Base-by-base conservation (phyloP, 768 basidiomycete species). In the Amanita inopinata region DNA sequence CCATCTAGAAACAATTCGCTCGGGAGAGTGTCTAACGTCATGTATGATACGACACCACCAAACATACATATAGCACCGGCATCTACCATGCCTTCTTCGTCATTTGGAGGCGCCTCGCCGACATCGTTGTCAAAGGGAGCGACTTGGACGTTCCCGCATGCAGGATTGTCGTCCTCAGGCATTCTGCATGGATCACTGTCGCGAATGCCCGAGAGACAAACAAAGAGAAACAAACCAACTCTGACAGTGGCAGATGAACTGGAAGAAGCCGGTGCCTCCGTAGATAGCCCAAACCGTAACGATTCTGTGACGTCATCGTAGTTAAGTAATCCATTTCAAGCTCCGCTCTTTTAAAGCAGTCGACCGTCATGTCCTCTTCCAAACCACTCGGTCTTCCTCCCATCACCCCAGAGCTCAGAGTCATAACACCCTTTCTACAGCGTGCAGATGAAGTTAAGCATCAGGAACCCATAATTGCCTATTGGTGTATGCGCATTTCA, bases 401-500 rank as follows among this genome's bases (percentile, higher is more conserved):
- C 30, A 45, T 80, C 33, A 71, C 83, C 0, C 47, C 66, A 28
- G 69, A 71, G 35, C 77, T 88, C 57, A 86, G 80, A 54, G 48
- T 76, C 18, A 73, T 91, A 43, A 56, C 78, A 3, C 85, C 91
- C 1, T 94, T 76, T 61, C 69, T 98, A 14, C 90, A 93, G 54
- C 78, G 96, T 38, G 88, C 96, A 0, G 78, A 89, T 45, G 96
- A 99, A 59, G 70, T 97, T 52, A 77, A 73, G 39, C 64, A 65
- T 10, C 77, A 83, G 49, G 92, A 99, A 44, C 87, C 89, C 4
- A 68, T 93, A 40, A 78, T 98, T 55, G 75, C 88, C 3, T 98
- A 98, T 58, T 99, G 94, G 93, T 93, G 94, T 94, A 61, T 51
- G 87, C 68, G 9, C 18, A 32, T 23, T 14, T 27, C 33, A 38